Evolutionary conservation across 2,329 filamentous ascomycete species (phyloP), one percentile per base, ranked within the genome.

Genomic region (Periconia digitata): DNA sequence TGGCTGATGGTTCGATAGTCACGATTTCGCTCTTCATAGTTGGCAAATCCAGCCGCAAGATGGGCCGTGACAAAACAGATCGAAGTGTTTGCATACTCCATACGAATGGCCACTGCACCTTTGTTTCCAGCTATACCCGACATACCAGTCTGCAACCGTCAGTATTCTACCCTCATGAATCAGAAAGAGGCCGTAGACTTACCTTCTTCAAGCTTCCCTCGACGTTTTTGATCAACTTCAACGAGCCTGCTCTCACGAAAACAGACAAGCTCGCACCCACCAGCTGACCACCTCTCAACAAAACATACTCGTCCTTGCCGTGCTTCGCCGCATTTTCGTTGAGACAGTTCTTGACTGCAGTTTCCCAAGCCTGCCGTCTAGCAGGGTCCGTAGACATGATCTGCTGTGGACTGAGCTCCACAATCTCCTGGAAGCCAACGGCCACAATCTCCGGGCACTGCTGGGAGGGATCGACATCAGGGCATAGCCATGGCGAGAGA

Each of bases 41-140:
- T 99, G 55, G 90, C 84, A 71, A 97, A 97, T 0, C 94, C 94
- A 48, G 94, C 94, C 23, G 94, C 94, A 67, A 99, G 76, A 81
- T 99, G 94, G 17, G 94, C 94, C 18, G 94, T 99, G 21, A 99
- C 90, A 54, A 99, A 92, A 70, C 94, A 97, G 22, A 99, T 83
- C 2, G 88, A 89, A 2, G 92, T 97, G 64, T 89, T 95, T 22
- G 90, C 92, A 64, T 90, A 96, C 54, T 97, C 92, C 72, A 99
- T 89, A 4, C 94, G 87, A 60, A 99, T 96, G 2, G 92, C 94
- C 42, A 96, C 95, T 1, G 94, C 94, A 16, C 94, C 94, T 74
- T 99, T 99, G 75, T 99, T 99, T 18, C 94, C 94, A 22, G 92
- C 92, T 80, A 99, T 96, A 6, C 94, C 94, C 20, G 92, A 96